phyloP scores from a whole-genome alignment of 805 yeast species.

The Myxozyma geophila region DNA sequence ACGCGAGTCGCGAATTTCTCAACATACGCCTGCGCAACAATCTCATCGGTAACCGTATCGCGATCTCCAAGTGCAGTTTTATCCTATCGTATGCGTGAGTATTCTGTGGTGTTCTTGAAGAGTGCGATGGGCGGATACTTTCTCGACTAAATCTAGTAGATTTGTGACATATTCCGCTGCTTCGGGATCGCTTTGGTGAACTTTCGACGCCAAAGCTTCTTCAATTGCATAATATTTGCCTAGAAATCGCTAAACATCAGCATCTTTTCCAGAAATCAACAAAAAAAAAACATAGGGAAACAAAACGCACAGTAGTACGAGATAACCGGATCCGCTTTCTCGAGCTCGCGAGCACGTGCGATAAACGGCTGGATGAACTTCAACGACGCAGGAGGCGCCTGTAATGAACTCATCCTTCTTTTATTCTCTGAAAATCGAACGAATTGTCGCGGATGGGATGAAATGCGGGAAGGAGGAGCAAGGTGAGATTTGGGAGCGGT shows the following conservation, averaged over 20 bases:
- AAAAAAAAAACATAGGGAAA: neutral
- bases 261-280: neutral
- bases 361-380: slow-evolving; percentile 52
- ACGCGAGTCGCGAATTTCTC: slow-evolving; percentile 62
- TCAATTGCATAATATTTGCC: slow-evolving; percentile 69
- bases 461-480: too few species aligned
- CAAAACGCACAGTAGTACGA: slow-evolving; percentile 67
- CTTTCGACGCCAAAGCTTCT: slow-evolving; percentile 61
- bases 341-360: slow-evolving; percentile 62
- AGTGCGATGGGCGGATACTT: slow-evolving; percentile 35
- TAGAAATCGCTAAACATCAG: slow-evolving; percentile 5
- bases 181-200: slow-evolving; percentile 61
- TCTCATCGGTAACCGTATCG: slow-evolving; percentile 63
- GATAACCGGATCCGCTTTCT: slow-evolving; percentile 63
- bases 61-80: slow-evolving; percentile 41
- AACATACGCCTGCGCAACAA: slow-evolving; percentile 59
- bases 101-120: slow-evolving; percentile 41
- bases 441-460: neutral
- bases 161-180: slow-evolving; percentile 63
- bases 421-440: neutral
- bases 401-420: slow-evolving; percentile 3
- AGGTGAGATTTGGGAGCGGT: too few species aligned
- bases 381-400: slow-evolving; percentile 30
- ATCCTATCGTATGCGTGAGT: slow-evolving; percentile 31
- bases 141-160: slow-evolving; percentile 74